Percentiles rank a stretch among this genome's conserved stretches.
These are phyloP conservation scores for Penicillium sp. DNA, from an alignment of 2,329 filamentous ascomycete species.

Conservation along the genomic window DNA sequence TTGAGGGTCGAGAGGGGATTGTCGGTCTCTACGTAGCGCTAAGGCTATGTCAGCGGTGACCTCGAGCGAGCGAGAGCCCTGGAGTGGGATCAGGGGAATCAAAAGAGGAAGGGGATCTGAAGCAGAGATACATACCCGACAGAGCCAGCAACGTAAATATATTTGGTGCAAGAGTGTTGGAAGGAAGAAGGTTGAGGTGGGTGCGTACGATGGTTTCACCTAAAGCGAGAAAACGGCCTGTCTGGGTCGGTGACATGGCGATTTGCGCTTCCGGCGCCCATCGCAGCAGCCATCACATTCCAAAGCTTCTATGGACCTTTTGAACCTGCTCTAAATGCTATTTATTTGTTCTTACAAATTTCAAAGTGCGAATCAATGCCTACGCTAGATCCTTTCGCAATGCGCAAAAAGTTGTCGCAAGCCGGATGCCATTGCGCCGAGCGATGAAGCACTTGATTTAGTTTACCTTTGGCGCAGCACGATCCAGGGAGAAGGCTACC, in stretches of 20 bases:
- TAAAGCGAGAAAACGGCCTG: conserved; percentile 41
- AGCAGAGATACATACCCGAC: conserved; percentile 19
- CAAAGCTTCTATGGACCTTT: conserved; percentile 1
- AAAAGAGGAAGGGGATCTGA: conserved; percentile 14
- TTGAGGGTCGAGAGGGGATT: conserved; percentile 27
- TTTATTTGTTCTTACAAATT: conserved; percentile 4
- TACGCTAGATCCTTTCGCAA: conserved; percentile 18
- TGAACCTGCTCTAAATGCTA: background rate
- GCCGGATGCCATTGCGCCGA: conserved; percentile 27
- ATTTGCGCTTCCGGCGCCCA: conserved; percentile 30
- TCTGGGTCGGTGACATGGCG: conserved; percentile 36
- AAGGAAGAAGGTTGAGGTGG: conserved; percentile 30
- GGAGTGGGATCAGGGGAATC: conserved; percentile 23
- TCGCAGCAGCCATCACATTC: conserved; percentile 22
- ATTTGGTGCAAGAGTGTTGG: conserved; percentile 15
- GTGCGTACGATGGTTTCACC: conserved; percentile 45
- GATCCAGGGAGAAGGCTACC: conserved; percentile 1
- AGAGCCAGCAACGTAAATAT: conserved; percentile 3
- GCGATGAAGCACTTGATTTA: conserved; percentile 16
- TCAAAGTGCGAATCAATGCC: background rate
- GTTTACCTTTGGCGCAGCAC: conserved; percentile 5
- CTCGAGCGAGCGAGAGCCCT: conserved; percentile 32
- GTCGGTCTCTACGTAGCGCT: conserved; percentile 39
- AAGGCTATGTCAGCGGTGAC: conserved; percentile 43
- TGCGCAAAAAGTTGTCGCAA: conserved; percentile 30